Base-by-base conservation (phyloP, 257 asterid species). In the Solanum ossicruentum region DNA sequence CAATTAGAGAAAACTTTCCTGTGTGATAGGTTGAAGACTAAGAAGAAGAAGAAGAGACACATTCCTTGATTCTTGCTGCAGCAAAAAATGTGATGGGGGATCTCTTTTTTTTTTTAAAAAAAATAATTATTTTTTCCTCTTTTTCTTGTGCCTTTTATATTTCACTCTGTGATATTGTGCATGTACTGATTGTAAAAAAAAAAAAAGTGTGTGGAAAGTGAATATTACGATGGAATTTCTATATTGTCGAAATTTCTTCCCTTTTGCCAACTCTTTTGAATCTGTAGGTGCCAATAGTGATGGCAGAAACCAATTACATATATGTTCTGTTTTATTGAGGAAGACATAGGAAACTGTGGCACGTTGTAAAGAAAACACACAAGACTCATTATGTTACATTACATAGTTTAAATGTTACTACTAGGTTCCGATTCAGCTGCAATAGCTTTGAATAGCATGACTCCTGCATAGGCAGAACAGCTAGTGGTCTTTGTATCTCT, bases 401-500 rank as follows among this genome's bases (percentile, higher is more conserved):
- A 67, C 85, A 65, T 10, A 28, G 32, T 26, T 61, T 12, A n/a
- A 21, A 49, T 23, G 81, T 73, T 21, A 58, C 41, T 36, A 66
- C 43, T 12, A 17, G 7, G 20, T 15, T 16, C 3, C 77, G 8
- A 39, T 69, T 73, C 7, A 73, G 81, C 41, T 73, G 12, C 8
- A 21, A 12, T 47, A 73, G n/a, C 28, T n/a, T 47, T 15, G 32
- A 73, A 7, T n/a, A 45, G 7, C n/a, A 70, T 12, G 45, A 65
- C 17, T 45, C 32, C 11, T 16, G n/a, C 45, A 66, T 1, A 73
- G 41, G 7, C 49, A 57, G 78, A 49, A 84, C 81, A 83, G 39
- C 89, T 95, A 95, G 88, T 90, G 86, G n/a, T 94, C 94, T 85
- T 94, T 95, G 95, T 85, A 88, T 94, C 97, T 93, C 95, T 93